Evolutionary conservation across 139 green algal genomes (phyloP).

Genomic region (Chlorella ohadii): DNA sequence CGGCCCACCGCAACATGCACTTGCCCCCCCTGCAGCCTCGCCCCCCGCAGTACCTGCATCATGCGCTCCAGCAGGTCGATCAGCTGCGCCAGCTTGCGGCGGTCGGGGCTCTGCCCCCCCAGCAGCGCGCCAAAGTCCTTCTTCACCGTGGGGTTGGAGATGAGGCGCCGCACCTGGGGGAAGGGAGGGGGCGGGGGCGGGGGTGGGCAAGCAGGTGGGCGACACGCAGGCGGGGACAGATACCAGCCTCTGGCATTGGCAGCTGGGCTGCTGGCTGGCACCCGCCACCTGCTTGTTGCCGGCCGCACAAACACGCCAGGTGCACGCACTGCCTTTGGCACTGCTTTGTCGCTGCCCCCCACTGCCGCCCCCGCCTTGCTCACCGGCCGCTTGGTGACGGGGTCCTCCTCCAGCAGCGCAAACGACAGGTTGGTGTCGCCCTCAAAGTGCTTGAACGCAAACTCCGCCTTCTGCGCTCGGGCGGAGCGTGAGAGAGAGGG

Average conservation of each 20-base stretch:
- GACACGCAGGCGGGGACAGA: no score
- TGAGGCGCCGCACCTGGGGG: conserved; percentile 78
- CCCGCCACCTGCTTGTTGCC: no score
- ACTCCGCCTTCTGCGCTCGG: conserved; percentile 60
- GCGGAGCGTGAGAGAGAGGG: no score
- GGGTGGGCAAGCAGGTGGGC: no score
- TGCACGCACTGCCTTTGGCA: no score
- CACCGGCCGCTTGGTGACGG: conserved; percentile 77
- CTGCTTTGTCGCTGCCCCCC: no score
- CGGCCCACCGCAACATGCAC: no score
- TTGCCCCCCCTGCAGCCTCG: neutral
- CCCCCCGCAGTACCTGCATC: conserved; percentile 65
- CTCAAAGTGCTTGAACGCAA: conserved; percentile 86
- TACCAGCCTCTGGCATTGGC: no score
- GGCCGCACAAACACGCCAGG: no score
- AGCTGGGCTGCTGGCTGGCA: no score
- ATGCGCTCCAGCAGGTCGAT: conserved; percentile 95
- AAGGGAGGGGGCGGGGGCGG: neutral
- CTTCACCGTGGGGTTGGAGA: conserved; percentile 81
- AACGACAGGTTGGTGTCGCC: conserved; percentile 81
- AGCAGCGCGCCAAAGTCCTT: conserved; percentile 68
- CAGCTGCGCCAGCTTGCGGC: conserved; percentile 65
- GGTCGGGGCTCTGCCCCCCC: conserved; percentile 40
- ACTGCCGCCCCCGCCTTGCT: neutral
- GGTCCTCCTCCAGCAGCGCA: conserved; percentile 79